Conservation (phyloP, 2,329 filamentous ascomycete genomes). For the Stachybotrys chartarum region DNA sequence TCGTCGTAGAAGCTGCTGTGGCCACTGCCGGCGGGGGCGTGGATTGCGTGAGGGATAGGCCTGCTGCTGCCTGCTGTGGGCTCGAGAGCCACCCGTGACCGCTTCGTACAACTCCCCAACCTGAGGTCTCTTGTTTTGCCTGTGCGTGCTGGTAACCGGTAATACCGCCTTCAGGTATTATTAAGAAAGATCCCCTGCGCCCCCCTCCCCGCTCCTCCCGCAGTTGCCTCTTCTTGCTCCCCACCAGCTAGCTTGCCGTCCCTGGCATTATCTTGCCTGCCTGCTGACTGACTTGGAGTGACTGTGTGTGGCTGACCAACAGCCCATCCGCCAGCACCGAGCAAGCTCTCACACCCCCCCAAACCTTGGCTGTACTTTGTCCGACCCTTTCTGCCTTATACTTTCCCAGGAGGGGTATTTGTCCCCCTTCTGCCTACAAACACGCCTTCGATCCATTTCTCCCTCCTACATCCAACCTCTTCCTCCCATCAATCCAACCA, state of each 20-base stretch:
- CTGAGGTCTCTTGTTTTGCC: not conserved
- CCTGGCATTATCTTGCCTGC: constrained; percentile 15
- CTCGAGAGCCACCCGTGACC: too few species aligned
- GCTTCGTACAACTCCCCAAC: not conserved
- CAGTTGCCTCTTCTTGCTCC: not conserved
- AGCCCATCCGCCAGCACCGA: not conserved
- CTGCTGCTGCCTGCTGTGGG: too few species aligned
- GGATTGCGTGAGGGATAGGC: too few species aligned
- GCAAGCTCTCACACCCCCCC: constrained; percentile 10
- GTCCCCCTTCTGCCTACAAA: not conserved
- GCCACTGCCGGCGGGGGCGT: too few species aligned
- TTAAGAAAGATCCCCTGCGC: not conserved
- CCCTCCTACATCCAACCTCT: not conserved
- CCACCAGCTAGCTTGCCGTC: not conserved
- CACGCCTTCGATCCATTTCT: not conserved
- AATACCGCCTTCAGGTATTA: too few species aligned
- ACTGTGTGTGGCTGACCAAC: not conserved
- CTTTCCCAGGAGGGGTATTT: not conserved
- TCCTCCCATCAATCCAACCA: not conserved
- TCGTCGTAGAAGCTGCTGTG: too few species aligned
- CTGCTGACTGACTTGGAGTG: not conserved
- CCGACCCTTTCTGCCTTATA: constrained; percentile 8
- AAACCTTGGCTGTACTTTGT: constrained; percentile 8
- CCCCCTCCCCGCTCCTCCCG: not conserved
- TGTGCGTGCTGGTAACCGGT: too few species aligned